Evolutionary conservation across 108 stramenopile species (phyloP), one percentile per base, ranked within the genome.

Genomic region (Nitzschia sp.): DNA sequence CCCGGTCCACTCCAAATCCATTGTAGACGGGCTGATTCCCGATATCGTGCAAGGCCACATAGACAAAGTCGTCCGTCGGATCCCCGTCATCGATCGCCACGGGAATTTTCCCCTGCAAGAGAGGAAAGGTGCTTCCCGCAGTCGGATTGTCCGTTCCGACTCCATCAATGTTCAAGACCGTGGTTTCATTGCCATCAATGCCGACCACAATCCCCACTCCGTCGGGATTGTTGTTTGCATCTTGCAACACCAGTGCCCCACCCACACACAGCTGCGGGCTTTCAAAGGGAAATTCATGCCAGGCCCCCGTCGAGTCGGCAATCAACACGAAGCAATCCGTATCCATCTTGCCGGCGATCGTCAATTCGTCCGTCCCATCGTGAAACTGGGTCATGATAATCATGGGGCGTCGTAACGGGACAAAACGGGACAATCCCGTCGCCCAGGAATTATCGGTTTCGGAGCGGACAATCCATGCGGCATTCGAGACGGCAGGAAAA

Each of bases 141-240:
- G 48, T 50, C 4, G 48, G 17, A 50, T 50, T 50, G 4, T 50
- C 48, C 19, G 48, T 21, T 50, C 19, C 48, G 21, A 50, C 19
- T 5, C 21, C 21, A 8, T 50, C 48, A 4, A 50, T 22, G 19
- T 50, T 50, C 19, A 50, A 21, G 21, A 50, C 16, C 8, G 21
- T 50, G 16, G 48, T 50, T 50, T 50, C 17, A 50, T 50, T 21
- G 17, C 17, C 48, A 50, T 50, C 48, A 50, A 50, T 50, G 5
- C 48, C 48, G 4, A 22, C 48, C 4, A 50, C 13, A 22, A 21
- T n/a, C 19, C 19, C 48, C 13, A 11, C 38, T 41, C 38, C 38
- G 6, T 13, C 38, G n/a, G n/a, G n/a, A 13, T 6, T 41, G 38
- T 13, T 13, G 38, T 41, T 41, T 4, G 8, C 19, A 4, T 4